Evolutionary conservation across 2,329 filamentous ascomycete genomes (phyloP), one percentile per base, ranked within the genome.

Genomic region (Penicillium sclerotigenum): DNA sequence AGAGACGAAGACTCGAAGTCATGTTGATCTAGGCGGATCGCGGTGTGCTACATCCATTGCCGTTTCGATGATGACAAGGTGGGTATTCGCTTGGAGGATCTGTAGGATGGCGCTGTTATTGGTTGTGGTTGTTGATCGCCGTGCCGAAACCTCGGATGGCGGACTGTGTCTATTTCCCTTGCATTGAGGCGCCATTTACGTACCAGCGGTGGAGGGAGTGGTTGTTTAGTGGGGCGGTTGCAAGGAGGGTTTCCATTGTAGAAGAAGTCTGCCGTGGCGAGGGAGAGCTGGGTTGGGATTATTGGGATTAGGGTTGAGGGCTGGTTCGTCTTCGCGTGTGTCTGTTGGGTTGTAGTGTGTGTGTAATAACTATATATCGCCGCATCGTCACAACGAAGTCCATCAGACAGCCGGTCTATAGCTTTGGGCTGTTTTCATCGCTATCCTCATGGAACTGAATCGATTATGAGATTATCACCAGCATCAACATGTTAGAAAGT

Each of bases 1-100:
- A n/a, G n/a, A n/a, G n/a, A n/a, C n/a, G n/a, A n/a, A n/a, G n/a
- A n/a, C n/a, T n/a, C n/a, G n/a, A 63, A 58, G 14, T 57, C 47
- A 26, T 61, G 56, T 1, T 54, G 49, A 33, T 60, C 58, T 1
- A 58, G 42, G 18, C 56, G 59, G 5, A 61, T 55, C 5, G 43
- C n/a, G 54, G 24, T 59, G 60, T 1, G 56, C 16, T 14, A 48
- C 14, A 5, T 45, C 14, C 2, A 60, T 28, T 20, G 26, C 36
- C 5, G 48, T 56, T 22, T 57, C 38, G 29, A 59, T 60, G 2
- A 59, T 13, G 3, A 56, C n/a, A 4, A 6, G 46, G 0, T 48
- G 56, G 22, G 48, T 29, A 4, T 59, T 34, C 10, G 49, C 24
- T 5, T 48, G 18, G n/a, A n/a, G 18, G 4, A n/a, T 34, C n/a